These are phyloP conservation scores for Termitomyces eurrhizus DNA, from an alignment of 768 basidiomycete genomes.

Conservation along the genomic window DNA sequence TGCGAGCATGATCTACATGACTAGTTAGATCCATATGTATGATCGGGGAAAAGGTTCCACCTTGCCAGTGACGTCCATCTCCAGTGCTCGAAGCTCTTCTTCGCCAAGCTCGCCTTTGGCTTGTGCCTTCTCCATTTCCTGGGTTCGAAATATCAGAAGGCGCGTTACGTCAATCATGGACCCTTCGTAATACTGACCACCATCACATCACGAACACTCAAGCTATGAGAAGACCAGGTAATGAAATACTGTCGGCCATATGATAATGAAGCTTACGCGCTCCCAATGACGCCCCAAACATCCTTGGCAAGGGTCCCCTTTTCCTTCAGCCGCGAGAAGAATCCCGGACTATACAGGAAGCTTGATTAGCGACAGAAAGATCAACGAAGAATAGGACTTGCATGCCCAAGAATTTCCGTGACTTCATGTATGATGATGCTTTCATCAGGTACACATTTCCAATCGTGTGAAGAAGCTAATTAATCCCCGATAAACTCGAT, in stretches of 20 bases:
- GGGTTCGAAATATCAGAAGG: not conserved
- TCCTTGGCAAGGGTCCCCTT: conserved; percentile 92
- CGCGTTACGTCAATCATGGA: not conserved
- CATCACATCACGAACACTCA: conserved; percentile 79
- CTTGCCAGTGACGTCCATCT: conserved; percentile 92
- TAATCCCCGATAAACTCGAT: conserved; percentile 20
- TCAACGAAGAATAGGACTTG: conserved; percentile 33
- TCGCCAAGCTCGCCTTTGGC: conserved; percentile 85
- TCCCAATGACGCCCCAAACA: conserved; percentile 94
- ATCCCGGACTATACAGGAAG: conserved; percentile 60
- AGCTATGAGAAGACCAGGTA: conserved; percentile 27
- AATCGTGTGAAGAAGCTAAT: conserved; percentile 82
- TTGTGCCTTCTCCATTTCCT: conserved; percentile 88
- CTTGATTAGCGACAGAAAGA: not conserved
- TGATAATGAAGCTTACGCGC: conserved; percentile 62
- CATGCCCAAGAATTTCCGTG: conserved; percentile 88
- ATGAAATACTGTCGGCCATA: conserved; percentile 3
- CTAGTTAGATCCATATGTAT: not conserved
- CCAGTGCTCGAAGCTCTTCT: conserved; percentile 80
- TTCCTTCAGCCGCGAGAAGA: conserved; percentile 93
- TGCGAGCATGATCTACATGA: conserved; percentile 77
- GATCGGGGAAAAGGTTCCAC: conserved; percentile 29
- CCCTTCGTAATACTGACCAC: conserved; percentile 29
- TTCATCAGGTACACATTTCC: conserved; percentile 93
- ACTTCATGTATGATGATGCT: conserved; percentile 87